Evolutionary conservation across 768 basidiomycete species (phyloP).

Genomic region (Agaricus sinodeliciosus): DNA sequence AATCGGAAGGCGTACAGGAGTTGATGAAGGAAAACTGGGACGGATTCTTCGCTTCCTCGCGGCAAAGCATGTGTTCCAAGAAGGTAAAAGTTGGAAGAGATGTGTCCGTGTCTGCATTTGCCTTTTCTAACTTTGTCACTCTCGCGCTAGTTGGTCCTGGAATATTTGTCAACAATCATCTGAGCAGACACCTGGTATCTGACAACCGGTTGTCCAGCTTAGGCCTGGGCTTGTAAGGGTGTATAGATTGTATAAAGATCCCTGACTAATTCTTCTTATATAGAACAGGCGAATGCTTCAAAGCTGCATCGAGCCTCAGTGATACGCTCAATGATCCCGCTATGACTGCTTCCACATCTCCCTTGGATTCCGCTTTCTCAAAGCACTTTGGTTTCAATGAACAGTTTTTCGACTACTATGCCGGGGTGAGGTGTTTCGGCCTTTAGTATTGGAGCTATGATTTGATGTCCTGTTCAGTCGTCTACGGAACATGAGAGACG

Average conservation of each 20-base stretch:
- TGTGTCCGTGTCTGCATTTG: no score
- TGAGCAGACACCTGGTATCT: conserved; percentile 24
- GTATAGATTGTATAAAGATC: neutral
- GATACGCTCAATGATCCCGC: conserved; percentile 29
- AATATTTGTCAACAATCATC: conserved; percentile 31
- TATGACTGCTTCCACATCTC: conserved; percentile 20
- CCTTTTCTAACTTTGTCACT: neutral
- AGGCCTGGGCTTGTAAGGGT: conserved; percentile 19
- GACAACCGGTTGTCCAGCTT: conserved; percentile 19
- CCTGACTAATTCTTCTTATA: no score
- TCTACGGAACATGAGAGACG: conserved; percentile 1
- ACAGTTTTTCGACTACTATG: conserved; percentile 19
- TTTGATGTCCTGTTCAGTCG: neutral
- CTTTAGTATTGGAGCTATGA: neutral
- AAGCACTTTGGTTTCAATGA: conserved; percentile 15
- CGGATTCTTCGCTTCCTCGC: conserved; percentile 33
- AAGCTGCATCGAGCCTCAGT: conserved; percentile 20
- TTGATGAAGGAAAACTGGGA: conserved; percentile 29
- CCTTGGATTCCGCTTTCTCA: conserved; percentile 21
- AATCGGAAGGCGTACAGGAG: conserved; percentile 21
- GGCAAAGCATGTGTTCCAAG: conserved; percentile 31
- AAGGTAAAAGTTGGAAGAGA: conserved; percentile 14
- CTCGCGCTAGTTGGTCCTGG: conserved; percentile 20
- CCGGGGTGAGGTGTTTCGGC: conserved; percentile 11
- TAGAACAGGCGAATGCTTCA: conserved; percentile 17